phyloP scores from a whole-genome alignment of 352 stramenopile species.

The Phytophthora multivora region DNA sequence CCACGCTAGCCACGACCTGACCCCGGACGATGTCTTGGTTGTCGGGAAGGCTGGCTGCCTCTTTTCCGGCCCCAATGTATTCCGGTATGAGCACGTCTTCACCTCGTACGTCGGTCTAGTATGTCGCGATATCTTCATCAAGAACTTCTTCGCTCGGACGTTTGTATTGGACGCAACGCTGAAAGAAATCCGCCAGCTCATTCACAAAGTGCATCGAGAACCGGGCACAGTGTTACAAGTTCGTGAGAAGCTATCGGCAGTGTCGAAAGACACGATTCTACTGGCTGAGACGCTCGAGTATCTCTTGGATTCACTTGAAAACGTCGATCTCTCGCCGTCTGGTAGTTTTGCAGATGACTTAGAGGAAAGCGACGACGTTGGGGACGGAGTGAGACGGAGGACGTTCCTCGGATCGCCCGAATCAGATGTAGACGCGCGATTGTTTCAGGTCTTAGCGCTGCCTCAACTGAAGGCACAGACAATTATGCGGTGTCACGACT shows the following conservation, averaged over 20 bases:
- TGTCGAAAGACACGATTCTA: slow-evolving; percentile 95
- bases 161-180: slow-evolving; percentile 97
- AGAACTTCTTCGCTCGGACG: slow-evolving; percentile 97
- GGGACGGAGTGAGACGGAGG: slow-evolving; percentile 12
- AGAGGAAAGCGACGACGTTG: slow-evolving; percentile 52
- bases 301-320: slow-evolving; percentile 94
- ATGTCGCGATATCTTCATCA: slow-evolving; percentile 97
- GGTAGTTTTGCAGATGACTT: slow-evolving; percentile 15
- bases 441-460: slow-evolving; percentile 95
- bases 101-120: slow-evolving; percentile 96
- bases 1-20: slow-evolving; percentile 94
- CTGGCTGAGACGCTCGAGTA: slow-evolving; percentile 97
- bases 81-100: slow-evolving; percentile 95
- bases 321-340: slow-evolving; percentile 56
- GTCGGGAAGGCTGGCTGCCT: slow-evolving; percentile 94
- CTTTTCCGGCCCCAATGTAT: slow-evolving; percentile 94
- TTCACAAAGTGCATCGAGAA: slow-evolving; percentile 89
- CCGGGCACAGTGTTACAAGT: slow-evolving; percentile 85
- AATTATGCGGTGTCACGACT: slow-evolving; percentile 92
- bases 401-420: slow-evolving; percentile 21
- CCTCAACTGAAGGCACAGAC: slow-evolving; percentile 89
- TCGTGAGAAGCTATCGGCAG: slow-evolving; percentile 90
- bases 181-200: slow-evolving; percentile 92
- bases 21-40: slow-evolving; percentile 93
- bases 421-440: slow-evolving; percentile 50